Percentiles rank a stretch among this genome's conserved stretches.
phyloP scores from a whole-genome alignment of 805 yeast genomes.

The Schwanniomyces yamadae region DNA sequence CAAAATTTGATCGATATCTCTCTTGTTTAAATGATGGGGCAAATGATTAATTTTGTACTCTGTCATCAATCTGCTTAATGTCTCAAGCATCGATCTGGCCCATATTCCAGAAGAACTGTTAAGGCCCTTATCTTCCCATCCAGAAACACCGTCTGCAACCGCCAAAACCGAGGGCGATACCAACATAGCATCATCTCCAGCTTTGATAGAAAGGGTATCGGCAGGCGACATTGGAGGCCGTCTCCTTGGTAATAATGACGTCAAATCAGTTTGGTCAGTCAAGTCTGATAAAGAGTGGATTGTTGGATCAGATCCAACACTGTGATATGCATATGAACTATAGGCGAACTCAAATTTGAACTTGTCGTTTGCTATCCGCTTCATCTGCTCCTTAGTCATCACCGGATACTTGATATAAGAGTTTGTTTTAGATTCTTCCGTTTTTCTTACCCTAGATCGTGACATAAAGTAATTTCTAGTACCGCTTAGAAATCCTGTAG shows the following conservation, averaged over 20 bases:
- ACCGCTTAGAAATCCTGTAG: slow-evolving; percentile 15
- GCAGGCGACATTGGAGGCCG: slow-evolving; percentile 52
- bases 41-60: slow-evolving; percentile 42
- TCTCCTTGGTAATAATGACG: slow-evolving; percentile 47
- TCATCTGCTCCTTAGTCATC: slow-evolving; percentile 39
- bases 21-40: slow-evolving; percentile 36
- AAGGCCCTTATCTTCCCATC: slow-evolving; percentile 47
- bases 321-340: slow-evolving; percentile 50
- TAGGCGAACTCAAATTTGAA: slow-evolving; percentile 45
- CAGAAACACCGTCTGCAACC: slow-evolving; percentile 58
- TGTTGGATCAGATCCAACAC: slow-evolving; percentile 34
- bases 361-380: slow-evolving; percentile 34
- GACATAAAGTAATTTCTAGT: slow-evolving; percentile 24
- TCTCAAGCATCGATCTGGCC: slow-evolving; percentile 53
- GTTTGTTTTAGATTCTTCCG: slow-evolving; percentile 22
- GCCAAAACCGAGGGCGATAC: slow-evolving; percentile 52
- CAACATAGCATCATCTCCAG: slow-evolving; percentile 60
- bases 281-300: slow-evolving; percentile 51
- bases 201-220: slow-evolving; percentile 51
- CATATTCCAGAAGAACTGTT: slow-evolving; percentile 50
- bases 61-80: slow-evolving; percentile 45
- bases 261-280: slow-evolving; percentile 47
- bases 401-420: slow-evolving; percentile 43
- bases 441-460: slow-evolving; percentile 13
- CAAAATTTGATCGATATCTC: slow-evolving; percentile 42